Base-by-base conservation (phyloP, 2,329 filamentous ascomycete species). In the Dothideomycetes sp. region DNA sequence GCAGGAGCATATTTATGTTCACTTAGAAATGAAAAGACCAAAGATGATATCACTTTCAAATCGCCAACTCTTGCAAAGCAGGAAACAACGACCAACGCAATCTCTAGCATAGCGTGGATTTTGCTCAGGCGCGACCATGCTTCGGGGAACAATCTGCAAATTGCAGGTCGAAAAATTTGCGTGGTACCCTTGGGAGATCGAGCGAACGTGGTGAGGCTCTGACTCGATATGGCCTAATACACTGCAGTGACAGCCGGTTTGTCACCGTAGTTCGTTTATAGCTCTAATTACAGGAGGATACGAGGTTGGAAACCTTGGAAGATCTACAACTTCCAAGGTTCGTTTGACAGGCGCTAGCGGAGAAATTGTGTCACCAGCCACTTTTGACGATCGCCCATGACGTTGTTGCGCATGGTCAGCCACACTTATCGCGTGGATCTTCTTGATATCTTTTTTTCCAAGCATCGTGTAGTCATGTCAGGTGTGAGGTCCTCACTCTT, bases 1-100 rank as follows among this genome's bases (percentile, higher is more conserved):
- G 37, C 37, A 40, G 29, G 37, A 24, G 36, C 36, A 40, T 22
- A 32, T 40, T 32, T 39, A 39, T 32, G 20, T 39, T 19, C 28
- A 31, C 6, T n/a, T 11, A 29, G 24, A 12, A n/a, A n/a, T n/a
- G n/a, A n/a, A 20, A 20, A 12, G n/a, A n/a, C n/a, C n/a, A n/a
- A 9, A 20, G 28, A 40, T 33, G 28, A 40, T 33, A 40, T 40
- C 37, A 40, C 37, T 33, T 18, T 18, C 13, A 19, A 20, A 20
- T 7, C 11, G 27, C 20, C 15, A 17, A 25, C 13, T 32, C 30
- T 8, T 12, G 12, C 4, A 38, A 38, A 38, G 4, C 35, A 38
- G 27, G 35, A 24, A 31, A 38, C 35, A 38, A 25, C 19, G n/a
- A 39, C 19, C 35, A 39, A 39, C 18, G 35, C 35, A 39, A 13